phyloP scores from a whole-genome alignment of 176 grass and related monocot species.

The Eragrostis nindensis region DNA sequence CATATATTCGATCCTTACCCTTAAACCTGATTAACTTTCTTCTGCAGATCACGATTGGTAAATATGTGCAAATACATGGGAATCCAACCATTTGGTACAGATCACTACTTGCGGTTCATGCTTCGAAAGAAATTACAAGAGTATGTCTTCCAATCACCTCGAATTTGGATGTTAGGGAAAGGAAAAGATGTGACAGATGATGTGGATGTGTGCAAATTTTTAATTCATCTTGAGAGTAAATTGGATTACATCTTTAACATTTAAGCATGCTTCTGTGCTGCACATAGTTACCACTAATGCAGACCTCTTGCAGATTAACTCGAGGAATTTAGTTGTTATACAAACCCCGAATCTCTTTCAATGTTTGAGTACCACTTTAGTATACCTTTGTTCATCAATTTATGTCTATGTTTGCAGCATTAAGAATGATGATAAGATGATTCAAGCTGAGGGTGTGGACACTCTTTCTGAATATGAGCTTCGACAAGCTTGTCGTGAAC shows the following conservation, averaged over 20 bases:
- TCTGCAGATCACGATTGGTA: slow-evolving; percentile 77
- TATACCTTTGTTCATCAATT: slow-evolving; percentile 18
- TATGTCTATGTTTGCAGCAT: slow-evolving; percentile 61
- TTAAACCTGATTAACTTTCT: slow-evolving; percentile 29
- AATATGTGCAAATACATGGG: slow-evolving; percentile 99
- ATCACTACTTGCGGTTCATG: slow-evolving; percentile 94
- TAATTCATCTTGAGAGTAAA: slow-evolving; percentile 14
- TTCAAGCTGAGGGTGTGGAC: slow-evolving; percentile 77
- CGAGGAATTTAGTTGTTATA: neutral
- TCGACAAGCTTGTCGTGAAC: slow-evolving; percentile 85
- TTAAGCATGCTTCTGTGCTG: slow-evolving; percentile 8
- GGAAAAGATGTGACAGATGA: slow-evolving; percentile 13
- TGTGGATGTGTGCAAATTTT: neutral
- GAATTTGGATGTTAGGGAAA: slow-evolving; percentile 20
- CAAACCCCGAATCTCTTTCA: neutral
- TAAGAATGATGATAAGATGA: slow-evolving; percentile 93
- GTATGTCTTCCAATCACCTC: slow-evolving; percentile 54
- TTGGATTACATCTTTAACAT: slow-evolving; percentile 5
- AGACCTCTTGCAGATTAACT: neutral
- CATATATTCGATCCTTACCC: slow-evolving; percentile 24
- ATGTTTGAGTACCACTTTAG: neutral
- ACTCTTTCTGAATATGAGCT: slow-evolving; percentile 96
- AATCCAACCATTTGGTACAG: slow-evolving; percentile 88
- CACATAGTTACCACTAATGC: neutral
- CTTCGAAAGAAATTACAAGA: slow-evolving; percentile 83